Evolutionary conservation across 2,329 filamentous ascomycete genomes (phyloP), one percentile per base, ranked within the genome.

Genomic region (Bisporella sp.): DNA sequence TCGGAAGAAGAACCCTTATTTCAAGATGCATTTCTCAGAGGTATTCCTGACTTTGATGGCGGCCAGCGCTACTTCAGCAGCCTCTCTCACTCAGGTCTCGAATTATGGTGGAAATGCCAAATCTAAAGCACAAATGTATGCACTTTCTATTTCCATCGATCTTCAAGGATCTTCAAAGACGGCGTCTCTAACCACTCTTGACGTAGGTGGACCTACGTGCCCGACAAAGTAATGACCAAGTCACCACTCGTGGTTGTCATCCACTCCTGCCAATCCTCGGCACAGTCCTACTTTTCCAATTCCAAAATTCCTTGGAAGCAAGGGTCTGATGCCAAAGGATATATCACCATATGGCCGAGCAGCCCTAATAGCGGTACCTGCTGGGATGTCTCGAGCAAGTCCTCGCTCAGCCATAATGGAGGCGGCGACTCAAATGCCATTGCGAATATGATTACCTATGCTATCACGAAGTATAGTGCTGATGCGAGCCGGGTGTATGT

Each of bases 301-400:
- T 54, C 59, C 3, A 55, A 52, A 45, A 64, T 66, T 35, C 55
- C 75, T 9, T 84, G 77, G 65, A 73, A 75, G 29, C 65, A 69
- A 4, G 68, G 79, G 6, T 75, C 79, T 6, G 73, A 75, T 54
- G 57, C 21, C 67, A 48, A 78, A 48, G 78, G 77, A 31, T 81
- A 78, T 64, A 79, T 84, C 49, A 72, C 21, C 21, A 21, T 21
- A 21, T 21, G 21, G 21, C 21, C 21, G 21, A 21, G 21, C 21
- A 21, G 21, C 21, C 21, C 21, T 21, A 21, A 21, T 21, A 21
- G 21, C 3, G 21, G 21, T 21, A 21, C 21, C 21, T 21, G 21
- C 21, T 21, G 21, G 21, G 21, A 21, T 21, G 21, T 21, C 21
- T 21, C 21, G 21, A 21, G 21, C 21, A 21, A 21, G 21, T 21